Base-by-base conservation (phyloP, 768 basidiomycete species). In the Boletus reticulatus region DNA sequence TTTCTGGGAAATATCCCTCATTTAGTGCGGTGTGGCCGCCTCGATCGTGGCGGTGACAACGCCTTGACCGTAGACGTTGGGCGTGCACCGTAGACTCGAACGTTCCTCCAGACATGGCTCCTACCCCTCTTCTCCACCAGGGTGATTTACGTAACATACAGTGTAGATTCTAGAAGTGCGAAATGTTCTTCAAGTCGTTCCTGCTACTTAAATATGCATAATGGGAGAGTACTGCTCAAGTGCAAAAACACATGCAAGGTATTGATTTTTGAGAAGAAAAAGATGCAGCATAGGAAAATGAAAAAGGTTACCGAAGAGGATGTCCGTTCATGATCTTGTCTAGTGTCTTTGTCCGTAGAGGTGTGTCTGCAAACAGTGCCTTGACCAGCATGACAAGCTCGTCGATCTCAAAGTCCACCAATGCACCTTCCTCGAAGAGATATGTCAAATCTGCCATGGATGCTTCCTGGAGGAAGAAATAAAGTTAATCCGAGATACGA, bases 391-490 rank as follows among this genome's bases (percentile, higher is more conserved):
- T 78, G 41, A 87, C 84, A 5, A 98, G 76, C 71, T 98, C 95
- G 29, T 89, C 83, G 9, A 87, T 80, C 58, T 89, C 84, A 69
- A 94, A 98, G 72, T 98, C 95, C 31, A 96, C 85, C 59, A 98
- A 75, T 6, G 91, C 87, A 11, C 94, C 92, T 63, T 90, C 86
- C 60, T 94, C 92, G 67, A 94, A 94, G 10, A 97, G 81, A 69
- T 96, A 95, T 27, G 87, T 86, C 49, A 97, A 87, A 69, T 98
- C 95, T 38, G 85, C 90, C 69, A 98, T 84, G 32, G 92, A 92
- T 1, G 93, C 94, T 72, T 94, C 92, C 93, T 94, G 61, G 48
- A 71, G 32, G 14, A 19, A n/a, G 0, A 16, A 46, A 29, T 8
- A 39, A 55, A 45, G 49, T 52, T 34, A 61, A 11, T 22, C 31